Evolutionary conservation across 805 yeast species (phyloP).

Genomic region (Tetrapisispora pingtungensis): DNA sequence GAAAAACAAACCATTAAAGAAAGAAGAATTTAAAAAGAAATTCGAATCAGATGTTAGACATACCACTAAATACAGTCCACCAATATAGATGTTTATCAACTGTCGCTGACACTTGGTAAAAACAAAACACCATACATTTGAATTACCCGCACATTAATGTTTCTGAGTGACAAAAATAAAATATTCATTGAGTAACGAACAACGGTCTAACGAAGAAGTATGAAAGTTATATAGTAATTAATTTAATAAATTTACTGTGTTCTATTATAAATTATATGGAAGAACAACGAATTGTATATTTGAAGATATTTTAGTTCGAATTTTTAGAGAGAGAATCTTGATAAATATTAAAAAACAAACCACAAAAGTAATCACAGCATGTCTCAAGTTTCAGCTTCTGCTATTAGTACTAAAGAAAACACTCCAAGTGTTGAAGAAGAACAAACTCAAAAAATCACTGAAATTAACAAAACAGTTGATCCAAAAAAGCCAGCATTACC

Average conservation of each 20-base stretch:
- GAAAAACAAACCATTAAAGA: not conserved
- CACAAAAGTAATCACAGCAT: not conserved
- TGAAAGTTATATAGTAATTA: no score
- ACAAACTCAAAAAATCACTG: not conserved
- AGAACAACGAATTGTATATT: no score
- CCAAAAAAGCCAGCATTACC: constrained; percentile 13
- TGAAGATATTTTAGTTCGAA: no score
- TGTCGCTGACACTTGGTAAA: not conserved
- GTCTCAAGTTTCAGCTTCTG: constrained; percentile 1
- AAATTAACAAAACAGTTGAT: not conserved
- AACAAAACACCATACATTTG: no score
- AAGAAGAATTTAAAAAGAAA: not conserved
- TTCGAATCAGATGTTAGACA: not conserved
- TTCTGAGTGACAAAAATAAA: no score
- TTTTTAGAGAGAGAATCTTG: no score
- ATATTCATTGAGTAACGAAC: no score
- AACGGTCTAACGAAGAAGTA: no score
- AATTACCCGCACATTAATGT: not conserved
- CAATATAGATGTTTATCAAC: not conserved
- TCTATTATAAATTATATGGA: no score
- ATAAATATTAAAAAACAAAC: not conserved
- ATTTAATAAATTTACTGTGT: no score
- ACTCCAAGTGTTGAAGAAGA: not conserved
- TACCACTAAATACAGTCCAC: not conserved
- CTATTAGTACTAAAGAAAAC: constrained; percentile 2